Percentiles rank a stretch among this genome's conserved stretches.
Conservation (phyloP, 345 rosid species). For the Euphorbia peplus region DNA sequence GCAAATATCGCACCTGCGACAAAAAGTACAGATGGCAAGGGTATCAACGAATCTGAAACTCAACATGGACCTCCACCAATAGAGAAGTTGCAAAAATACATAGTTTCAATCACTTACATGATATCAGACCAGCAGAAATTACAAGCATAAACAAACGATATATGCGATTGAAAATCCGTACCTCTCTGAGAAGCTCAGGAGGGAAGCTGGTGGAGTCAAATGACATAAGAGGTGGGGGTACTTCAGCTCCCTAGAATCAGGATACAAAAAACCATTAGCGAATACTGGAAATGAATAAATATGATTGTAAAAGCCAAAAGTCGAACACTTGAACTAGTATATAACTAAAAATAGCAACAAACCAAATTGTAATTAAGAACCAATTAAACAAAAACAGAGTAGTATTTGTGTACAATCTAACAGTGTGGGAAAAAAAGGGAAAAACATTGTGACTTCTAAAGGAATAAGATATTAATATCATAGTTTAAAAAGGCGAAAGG, state of each 20-base stretch:
- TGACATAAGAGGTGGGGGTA: constrained; percentile 70
- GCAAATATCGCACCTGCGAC: constrained; percentile 99
- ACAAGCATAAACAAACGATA: constrained; percentile 9
- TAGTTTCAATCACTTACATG: constrained; percentile 28
- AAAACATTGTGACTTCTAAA: not conserved
- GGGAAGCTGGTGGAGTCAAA: constrained; percentile 87
- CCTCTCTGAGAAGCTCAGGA: constrained; percentile 91
- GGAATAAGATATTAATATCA: too few species aligned
- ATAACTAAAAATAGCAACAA: not conserved
- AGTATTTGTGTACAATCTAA: not conserved
- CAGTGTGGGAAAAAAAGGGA: not conserved
- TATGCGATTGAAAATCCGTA: constrained; percentile 28
- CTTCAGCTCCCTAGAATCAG: constrained; percentile 66
- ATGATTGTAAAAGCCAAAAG: not conserved
- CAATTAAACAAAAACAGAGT: not conserved
- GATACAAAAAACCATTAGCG: not conserved
- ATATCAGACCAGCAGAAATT: constrained; percentile 8
- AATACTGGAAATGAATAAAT: not conserved
- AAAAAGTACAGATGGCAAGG: constrained; percentile 77
- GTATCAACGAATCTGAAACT: constrained; percentile 61
- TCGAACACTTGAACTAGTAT: not conserved
- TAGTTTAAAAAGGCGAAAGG: too few species aligned
- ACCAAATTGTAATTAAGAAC: not conserved
- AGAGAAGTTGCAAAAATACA: constrained; percentile 29
- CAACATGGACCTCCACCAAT: constrained; percentile 55